phyloP scores from a whole-genome alignment of 176 grass and related monocot genomes.

The Rhipidocladum racemiflorum region DNA sequence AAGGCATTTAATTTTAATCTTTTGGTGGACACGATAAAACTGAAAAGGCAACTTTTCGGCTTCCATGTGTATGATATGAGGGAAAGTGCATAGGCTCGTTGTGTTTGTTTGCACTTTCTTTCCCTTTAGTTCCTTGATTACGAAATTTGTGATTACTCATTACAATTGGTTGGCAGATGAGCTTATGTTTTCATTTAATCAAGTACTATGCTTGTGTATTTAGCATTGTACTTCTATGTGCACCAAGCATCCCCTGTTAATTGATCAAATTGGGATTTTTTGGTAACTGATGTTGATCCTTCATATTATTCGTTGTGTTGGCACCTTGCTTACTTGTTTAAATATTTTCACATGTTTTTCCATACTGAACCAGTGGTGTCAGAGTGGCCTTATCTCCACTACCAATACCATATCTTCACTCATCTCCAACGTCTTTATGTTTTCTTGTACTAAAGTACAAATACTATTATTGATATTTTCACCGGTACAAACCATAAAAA shows the following conservation, averaged over 20 bases:
- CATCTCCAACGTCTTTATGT: background rate
- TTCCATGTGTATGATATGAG: background rate
- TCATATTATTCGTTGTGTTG: background rate
- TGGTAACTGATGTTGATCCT: background rate
- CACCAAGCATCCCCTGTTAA: background rate
- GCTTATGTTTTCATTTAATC: background rate
- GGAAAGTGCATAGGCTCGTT: background rate
- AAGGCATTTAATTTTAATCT: background rate
- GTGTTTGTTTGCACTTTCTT: background rate
- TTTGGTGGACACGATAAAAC: background rate
- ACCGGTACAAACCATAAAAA: background rate
- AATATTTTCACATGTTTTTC: background rate
- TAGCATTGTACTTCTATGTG: background rate
- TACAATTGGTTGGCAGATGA: background rate
- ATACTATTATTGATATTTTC: background rate
- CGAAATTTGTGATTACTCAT: background rate
- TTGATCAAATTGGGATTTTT: background rate
- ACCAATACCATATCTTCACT: background rate
- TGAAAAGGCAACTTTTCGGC: background rate
- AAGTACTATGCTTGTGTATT: background rate
- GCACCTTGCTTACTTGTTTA: background rate
- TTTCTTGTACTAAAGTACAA: background rate
- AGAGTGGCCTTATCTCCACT: background rate
- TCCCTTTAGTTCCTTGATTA: background rate
- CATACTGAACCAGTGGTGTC: background rate